A percentile compares a stretch with the other conserved stretches of the same genome.
phyloP scores from a whole-genome alignment of 2,329 filamentous ascomycete genomes.

The Ascomycota sp. region DNA sequence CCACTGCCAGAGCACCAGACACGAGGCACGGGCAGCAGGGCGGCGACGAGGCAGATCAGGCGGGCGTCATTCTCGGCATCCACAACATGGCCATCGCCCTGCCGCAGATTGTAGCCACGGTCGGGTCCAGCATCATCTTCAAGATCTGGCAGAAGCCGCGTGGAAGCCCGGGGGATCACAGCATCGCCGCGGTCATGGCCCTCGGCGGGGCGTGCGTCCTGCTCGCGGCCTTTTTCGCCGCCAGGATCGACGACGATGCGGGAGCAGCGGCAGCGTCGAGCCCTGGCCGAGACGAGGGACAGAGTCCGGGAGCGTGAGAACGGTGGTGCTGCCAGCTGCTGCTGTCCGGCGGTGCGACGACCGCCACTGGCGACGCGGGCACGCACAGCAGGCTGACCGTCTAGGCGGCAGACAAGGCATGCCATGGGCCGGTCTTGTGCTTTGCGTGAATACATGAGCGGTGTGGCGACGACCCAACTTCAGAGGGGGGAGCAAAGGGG shows the following conservation, averaged over 20 bases:
- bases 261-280: constrained; percentile 12
- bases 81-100: constrained; percentile 90
- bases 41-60: constrained; percentile 49
- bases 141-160: constrained; percentile 70
- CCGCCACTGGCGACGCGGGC: no score
- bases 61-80: constrained; percentile 78
- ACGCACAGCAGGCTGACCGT: no score
- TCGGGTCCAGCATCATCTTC: constrained; percentile 72
- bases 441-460: no score
- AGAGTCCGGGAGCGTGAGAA: no score
- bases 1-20: no score
- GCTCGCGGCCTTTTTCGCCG: constrained; percentile 53
- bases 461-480: no score
- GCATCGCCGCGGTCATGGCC: constrained; percentile 69
- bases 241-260: constrained; percentile 42
- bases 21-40: constrained; percentile 18
- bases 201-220: constrained; percentile 66
- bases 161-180: constrained; percentile 66
- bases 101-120: constrained; percentile 76
- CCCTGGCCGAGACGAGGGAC: no score
- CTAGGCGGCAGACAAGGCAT: no score
- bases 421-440: no score
- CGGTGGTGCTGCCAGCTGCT: constrained; percentile 7
- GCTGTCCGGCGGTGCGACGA: no score
- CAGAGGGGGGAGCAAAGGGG: no score